Conservation (phyloP, 768 basidiomycete genomes). For the Tylopilus plumbeoviolaceoides region DNA sequence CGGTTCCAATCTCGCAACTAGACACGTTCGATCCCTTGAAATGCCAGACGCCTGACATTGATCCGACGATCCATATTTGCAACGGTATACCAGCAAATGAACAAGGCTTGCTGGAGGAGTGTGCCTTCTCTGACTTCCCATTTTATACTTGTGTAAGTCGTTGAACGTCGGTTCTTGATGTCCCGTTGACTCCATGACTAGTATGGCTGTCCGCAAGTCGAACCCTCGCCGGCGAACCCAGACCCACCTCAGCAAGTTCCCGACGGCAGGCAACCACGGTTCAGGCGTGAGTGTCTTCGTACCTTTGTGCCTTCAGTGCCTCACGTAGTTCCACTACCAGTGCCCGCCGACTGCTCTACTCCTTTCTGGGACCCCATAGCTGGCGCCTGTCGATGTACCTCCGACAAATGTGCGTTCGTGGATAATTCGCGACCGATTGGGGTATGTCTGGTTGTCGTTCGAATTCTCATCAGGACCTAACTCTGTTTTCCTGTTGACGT, state of each 20-base stretch:
- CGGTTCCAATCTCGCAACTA: background rate
- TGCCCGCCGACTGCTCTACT: conserved; percentile 57
- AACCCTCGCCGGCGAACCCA: background rate
- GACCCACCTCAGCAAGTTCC: background rate
- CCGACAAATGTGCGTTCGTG: conserved; percentile 52
- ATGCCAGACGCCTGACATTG: background rate
- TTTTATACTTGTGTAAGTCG: background rate
- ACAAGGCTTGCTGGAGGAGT: background rate
- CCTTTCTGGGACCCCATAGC: conserved; percentile 78
- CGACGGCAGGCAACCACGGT: conserved; percentile 37
- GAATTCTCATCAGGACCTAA: background rate
- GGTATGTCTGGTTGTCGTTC: conserved; percentile 33
- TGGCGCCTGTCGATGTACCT: conserved; percentile 60
- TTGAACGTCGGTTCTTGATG: background rate
- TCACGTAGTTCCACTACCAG: background rate
- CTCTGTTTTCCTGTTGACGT: background rate
- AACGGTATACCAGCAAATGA: background rate
- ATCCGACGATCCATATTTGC: background rate
- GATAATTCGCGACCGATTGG: conserved; percentile 65
- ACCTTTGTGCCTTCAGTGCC: background rate
- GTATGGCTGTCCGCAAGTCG: background rate
- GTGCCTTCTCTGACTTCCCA: background rate
- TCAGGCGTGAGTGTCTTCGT: conserved; percentile 44
- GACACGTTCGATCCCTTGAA: background rate
- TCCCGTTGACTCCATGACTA: background rate